A percentile compares a stretch with the other conserved stretches of the same genome.
Evolutionary conservation across 768 basidiomycete genomes (phyloP).

Genomic region (Trametes cubensis): DNA sequence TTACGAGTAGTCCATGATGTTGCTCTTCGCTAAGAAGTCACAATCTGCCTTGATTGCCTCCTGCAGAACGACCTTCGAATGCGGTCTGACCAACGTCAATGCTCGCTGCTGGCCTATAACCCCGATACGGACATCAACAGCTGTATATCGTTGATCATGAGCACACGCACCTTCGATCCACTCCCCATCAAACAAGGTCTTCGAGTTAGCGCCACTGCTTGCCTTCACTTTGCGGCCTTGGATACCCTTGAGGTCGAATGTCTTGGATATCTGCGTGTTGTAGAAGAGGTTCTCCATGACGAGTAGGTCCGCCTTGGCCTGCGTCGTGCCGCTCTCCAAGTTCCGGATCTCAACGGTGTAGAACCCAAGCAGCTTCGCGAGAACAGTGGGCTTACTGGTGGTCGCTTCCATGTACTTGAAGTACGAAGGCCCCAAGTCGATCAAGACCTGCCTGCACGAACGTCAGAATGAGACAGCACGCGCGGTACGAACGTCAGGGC

Average conservation of each 20-base stretch:
- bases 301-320: conserved; percentile 72
- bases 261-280: conserved; percentile 63
- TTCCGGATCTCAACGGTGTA: conserved; percentile 80
- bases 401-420: conserved; percentile 79
- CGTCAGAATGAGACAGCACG: not conserved
- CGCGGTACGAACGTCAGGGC: conserved; percentile 28
- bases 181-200: conserved; percentile 78
- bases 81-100: conserved; percentile 65
- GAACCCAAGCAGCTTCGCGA: conserved; percentile 82
- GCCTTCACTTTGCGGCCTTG: conserved; percentile 73
- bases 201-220: conserved; percentile 42
- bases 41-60: conserved; percentile 73
- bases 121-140: not conserved
- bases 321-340: conserved; percentile 63
- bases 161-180: conserved; percentile 71
- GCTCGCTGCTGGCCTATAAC: conserved; percentile 62
- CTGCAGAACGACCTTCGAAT: conserved; percentile 71
- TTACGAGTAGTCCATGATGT: conserved; percentile 88
- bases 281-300: conserved; percentile 90
- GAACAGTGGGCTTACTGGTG: conserved; percentile 62
- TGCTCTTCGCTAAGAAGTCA: conserved; percentile 71
- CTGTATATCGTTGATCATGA: not conserved
- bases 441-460: conserved; percentile 64
- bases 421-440: conserved; percentile 77
- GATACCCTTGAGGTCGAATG: conserved; percentile 85